These are phyloP conservation scores for Fusarium ambrosium DNA, from an alignment of 2,329 filamentous ascomycete genomes.

Conservation along the genomic window DNA sequence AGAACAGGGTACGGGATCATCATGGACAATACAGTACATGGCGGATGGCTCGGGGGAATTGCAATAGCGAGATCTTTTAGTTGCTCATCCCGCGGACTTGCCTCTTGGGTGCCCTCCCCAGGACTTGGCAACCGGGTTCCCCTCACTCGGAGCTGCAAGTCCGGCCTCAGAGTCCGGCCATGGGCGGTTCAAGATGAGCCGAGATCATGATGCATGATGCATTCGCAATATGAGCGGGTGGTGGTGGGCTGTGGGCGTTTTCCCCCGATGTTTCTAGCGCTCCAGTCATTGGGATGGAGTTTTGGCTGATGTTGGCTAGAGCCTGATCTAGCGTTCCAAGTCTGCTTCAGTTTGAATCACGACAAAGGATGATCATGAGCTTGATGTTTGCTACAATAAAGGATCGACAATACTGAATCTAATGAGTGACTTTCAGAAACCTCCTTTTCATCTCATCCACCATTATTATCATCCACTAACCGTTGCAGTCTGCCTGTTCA, in stretches of 20 bases:
- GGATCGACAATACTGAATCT: not conserved
- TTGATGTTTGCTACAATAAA: not conserved
- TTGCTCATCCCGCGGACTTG: conserved; percentile 15
- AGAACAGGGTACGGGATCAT: conserved; percentile 11
- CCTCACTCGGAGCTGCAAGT: conserved; percentile 33
- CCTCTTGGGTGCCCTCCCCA: conserved; percentile 28
- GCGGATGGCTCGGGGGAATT: conserved; percentile 35
- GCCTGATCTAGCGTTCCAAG: not conserved
- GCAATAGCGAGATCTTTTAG: conserved; percentile 6
- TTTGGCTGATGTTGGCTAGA: not conserved
- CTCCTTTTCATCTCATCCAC: not conserved
- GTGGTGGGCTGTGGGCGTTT: not conserved
- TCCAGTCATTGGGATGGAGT: not conserved
- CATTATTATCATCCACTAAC: not conserved
- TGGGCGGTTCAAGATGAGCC: conserved; percentile 24
- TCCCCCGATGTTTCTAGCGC: not conserved
- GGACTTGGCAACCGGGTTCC: conserved; percentile 28
- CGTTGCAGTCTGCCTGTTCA: not conserved
- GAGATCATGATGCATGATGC: conserved; percentile 35
- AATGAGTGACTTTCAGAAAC: conserved; percentile 1
- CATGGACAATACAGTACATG: not conserved
- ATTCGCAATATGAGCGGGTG: not conserved
- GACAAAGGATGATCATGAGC: not conserved
- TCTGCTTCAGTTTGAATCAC: not conserved
- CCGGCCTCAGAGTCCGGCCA: conserved; percentile 17